A percentile compares a stretch with the other conserved stretches of the same genome.
Evolutionary conservation across 2,329 filamentous ascomycete genomes (phyloP).

Genomic region (Curvularia verruculosa): DNA sequence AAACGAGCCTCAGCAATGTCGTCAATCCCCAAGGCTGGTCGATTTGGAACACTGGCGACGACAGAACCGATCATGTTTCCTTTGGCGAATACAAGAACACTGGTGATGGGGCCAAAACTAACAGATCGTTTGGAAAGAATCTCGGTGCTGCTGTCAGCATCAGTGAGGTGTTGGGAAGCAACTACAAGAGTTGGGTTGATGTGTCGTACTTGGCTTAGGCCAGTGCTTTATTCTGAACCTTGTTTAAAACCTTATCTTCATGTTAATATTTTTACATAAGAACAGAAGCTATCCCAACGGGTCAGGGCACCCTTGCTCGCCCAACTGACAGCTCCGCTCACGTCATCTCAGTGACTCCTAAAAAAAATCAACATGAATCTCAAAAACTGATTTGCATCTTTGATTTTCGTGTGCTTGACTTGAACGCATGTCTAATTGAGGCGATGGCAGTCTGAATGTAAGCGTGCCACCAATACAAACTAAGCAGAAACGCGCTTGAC

Average conservation of each 20-base stretch:
- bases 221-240: background rate
- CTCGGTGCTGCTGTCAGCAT: slow-evolving; percentile 53
- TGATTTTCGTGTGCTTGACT: background rate
- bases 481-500: background rate
- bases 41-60: slow-evolving; percentile 58
- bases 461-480: slow-evolving; percentile 1
- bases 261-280: slow-evolving; percentile 1
- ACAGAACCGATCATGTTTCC: slow-evolving; percentile 59
- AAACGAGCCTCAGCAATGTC: slow-evolving; percentile 59
- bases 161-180: slow-evolving; percentile 52
- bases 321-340: background rate
- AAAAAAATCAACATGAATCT: background rate
- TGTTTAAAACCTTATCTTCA: background rate
- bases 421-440: background rate
- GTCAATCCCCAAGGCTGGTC: slow-evolving; percentile 66
- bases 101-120: slow-evolving; percentile 62
- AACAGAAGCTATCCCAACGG: background rate
- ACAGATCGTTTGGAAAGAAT: slow-evolving; percentile 58
- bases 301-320: background rate
- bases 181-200: slow-evolving; percentile 42
- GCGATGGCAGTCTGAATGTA: background rate
- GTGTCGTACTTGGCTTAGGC: slow-evolving; percentile 36
- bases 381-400: background rate
- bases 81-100: slow-evolving; percentile 67
- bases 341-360: background rate